phyloP scores from a whole-genome alignment of 768 basidiomycete species.

The Chlorophyllum brunneum region DNA sequence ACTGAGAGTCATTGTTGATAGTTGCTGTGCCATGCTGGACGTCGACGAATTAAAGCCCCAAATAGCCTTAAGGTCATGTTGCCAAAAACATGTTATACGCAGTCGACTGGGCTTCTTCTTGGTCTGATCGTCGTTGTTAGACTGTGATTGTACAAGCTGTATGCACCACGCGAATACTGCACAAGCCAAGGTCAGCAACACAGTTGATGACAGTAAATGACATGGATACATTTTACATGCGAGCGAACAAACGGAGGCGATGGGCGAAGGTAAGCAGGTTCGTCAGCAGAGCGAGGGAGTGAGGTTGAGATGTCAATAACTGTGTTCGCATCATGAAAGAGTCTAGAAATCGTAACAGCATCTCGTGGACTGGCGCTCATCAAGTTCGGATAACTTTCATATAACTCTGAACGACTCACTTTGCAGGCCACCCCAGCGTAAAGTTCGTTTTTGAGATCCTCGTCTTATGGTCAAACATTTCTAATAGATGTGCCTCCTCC shows the following conservation, averaged over 20 bases:
- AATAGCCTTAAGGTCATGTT: slow-evolving; percentile 84
- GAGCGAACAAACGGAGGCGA: slow-evolving; percentile 92
- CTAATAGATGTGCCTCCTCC: slow-evolving; percentile 75
- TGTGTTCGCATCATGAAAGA: slow-evolving; percentile 75
- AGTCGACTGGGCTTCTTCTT: slow-evolving; percentile 44
- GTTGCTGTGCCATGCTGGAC: slow-evolving; percentile 63
- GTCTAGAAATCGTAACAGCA: slow-evolving; percentile 88
- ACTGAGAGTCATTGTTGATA: slow-evolving; percentile 82
- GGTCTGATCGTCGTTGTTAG: slow-evolving; percentile 21
- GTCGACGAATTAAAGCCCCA: slow-evolving; percentile 76
- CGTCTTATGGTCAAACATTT: slow-evolving; percentile 83
- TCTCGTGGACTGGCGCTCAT: slow-evolving; percentile 73
- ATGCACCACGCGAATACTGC: slow-evolving; percentile 91
- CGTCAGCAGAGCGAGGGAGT: slow-evolving; percentile 86
- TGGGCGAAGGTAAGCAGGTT: slow-evolving; percentile 87
- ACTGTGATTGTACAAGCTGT: slow-evolving; percentile 52
- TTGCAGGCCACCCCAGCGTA: slow-evolving; percentile 94
- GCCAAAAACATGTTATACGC: slow-evolving; percentile 91
- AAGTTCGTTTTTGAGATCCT: slow-evolving; percentile 89
- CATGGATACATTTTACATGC: slow-evolving; percentile 58
- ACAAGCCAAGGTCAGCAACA: slow-evolving; percentile 8
- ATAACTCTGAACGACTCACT: slow-evolving; percentile 50
- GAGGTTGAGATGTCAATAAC: slow-evolving; percentile 91
- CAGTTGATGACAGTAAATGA: slow-evolving; percentile 10
- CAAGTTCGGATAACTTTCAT: slow-evolving; percentile 10